Base-by-base conservation (phyloP, 805 yeast species). In the Blastobotrys parvus region DNA sequence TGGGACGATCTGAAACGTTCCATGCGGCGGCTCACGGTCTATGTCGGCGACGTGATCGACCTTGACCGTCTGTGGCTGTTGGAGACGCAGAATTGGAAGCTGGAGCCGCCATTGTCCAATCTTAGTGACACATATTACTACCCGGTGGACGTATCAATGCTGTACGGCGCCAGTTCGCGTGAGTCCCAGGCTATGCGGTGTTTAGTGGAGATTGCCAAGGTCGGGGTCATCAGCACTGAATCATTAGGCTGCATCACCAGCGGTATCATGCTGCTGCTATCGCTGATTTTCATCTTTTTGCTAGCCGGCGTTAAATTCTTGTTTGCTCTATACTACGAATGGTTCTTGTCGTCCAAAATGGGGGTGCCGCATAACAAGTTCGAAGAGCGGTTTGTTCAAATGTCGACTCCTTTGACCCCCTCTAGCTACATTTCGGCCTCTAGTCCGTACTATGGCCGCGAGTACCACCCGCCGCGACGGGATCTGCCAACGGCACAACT, bases 161-260 rank as follows among this genome's bases (percentile, higher is more conserved):
- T 29, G 17, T 35, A 44, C 15, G 47, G 29, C 5, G n/a, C 44
- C 6, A 69, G 68, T n/a, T 11, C 20, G 77, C 71, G 19, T 4
- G 22, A 29, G 10, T 30, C 82, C 47, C 71, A 71, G 54, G 76
- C 77, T 1, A 94, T 88, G 1, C 72, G 77, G 51, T 86, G 95
- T 62, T 66, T 86, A 36, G 68, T 79, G 7, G 95, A 86, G 62
- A 80, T 83, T 37, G 69, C 82, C 27, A 84, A 80, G 61, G 55
- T 52, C 7, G 55, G 95, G 21, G 77, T 75, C 38, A 74, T 86
- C 30, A 94, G 85, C 57, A 74, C 83, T 1, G 80, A 80, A 27
- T 77, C 90, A 7, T 74, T 86, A 51, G 95, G 95, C 6, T 86
- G 95, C 64, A 75, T 86, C 56, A 84, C 89, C 0, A 82, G 94